Base-by-base conservation (phyloP, 371 early-diverging fungal genomes). In the Mortierella sp. region DNA sequence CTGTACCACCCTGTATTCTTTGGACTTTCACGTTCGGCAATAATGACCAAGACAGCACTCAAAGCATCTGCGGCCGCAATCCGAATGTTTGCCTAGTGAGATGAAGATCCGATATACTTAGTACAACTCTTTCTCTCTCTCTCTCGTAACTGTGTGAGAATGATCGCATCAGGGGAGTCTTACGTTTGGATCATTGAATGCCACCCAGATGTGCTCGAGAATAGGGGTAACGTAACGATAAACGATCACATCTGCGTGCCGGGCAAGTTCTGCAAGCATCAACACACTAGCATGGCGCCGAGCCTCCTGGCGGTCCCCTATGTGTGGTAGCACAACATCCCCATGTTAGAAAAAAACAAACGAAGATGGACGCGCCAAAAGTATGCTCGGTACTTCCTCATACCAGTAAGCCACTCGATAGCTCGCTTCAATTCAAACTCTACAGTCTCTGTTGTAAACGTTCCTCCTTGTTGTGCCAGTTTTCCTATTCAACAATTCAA, bases 51-150 rank as follows among this genome's bases (percentile, higher is more conserved):
- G 51, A 94, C 95, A 6, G 92, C 94, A 27, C 89, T 90, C 21
- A 98, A 80, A 46, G 94, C 92, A 37, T 95, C 94, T 8, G 93
- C 94, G 0, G 95, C 97, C n/a, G 92, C 91, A 58, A 93, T 93
- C 52, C 97, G 86, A 48, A 94, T 92, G 19, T 83, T 80, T 57
- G 84, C 82, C 86, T 86, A 50, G 4, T 31, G 22, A 28, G n/a
- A 17, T 28, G 9, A 24, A n/a, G 37, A n/a, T 13, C 40, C 27
- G 7, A n/a, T 0, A 19, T 28, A 7, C 24, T 34, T 21, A 39
- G 19, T 22, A 19, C n/a, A 16, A 7, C 9, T 24, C 19, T 19
- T 21, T 41, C 13, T 22, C 3, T 10, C 40, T 44, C 43, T 12
- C 24, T 25, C 34, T 34, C 7, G 34, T 34, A 34, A n/a, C n/a